These are phyloP conservation scores for Cetradonia linearis DNA, from an alignment of 495 filamentous ascomycete genomes.

Conservation along the genomic window DNA sequence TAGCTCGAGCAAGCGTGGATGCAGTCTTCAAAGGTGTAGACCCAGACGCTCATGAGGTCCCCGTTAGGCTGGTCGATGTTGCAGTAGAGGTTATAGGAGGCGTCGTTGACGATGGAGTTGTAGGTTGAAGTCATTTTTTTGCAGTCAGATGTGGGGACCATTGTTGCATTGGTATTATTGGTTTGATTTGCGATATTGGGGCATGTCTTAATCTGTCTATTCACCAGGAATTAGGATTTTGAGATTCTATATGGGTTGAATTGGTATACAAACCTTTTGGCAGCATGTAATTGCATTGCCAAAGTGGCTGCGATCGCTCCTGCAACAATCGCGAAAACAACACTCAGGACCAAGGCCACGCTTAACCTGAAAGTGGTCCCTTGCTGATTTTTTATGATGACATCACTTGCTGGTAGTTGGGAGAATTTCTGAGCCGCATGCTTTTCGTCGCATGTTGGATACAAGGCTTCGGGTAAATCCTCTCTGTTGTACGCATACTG, in stretches of 20 bases:
- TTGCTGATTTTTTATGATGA: neutral
- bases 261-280: neutral
- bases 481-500: slow-evolving; percentile 1
- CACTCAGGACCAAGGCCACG: neutral
- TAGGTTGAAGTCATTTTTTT: neutral
- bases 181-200: too few species aligned
- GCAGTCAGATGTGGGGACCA: neutral
- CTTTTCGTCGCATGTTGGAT: neutral
- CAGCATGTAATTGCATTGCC: neutral
- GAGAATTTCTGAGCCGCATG: neutral
- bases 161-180: neutral
- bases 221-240: neutral
- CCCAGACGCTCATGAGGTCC: neutral
- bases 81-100: neutral
- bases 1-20: slow-evolving; percentile 3
- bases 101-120: neutral
- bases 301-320: neutral
- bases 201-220: neutral
- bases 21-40: slow-evolving; percentile 3
- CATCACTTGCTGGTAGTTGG: neutral
- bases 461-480: neutral
- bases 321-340: neutral
- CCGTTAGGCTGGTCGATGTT: neutral
- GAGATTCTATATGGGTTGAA: neutral
- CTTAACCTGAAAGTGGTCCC: neutral